These are phyloP conservation scores for Tetrastigma voinierianum DNA, from an alignment of 164 flowering plant species.

Conservation along the genomic window DNA sequence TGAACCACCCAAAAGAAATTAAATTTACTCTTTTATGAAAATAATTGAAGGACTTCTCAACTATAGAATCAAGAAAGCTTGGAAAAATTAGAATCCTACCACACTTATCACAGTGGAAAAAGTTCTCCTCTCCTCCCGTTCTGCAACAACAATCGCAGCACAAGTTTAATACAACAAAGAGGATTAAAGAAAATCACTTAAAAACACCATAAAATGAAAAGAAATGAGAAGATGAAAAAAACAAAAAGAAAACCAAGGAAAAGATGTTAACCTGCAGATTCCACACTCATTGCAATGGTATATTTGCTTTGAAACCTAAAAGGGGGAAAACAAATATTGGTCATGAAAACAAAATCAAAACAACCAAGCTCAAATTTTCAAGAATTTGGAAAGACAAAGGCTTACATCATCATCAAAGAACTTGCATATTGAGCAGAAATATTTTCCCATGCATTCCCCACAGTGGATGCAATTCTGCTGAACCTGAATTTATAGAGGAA, in stretches of 20 bases:
- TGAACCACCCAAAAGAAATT: not conserved
- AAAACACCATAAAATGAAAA: not conserved
- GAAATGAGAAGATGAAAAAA: too few relatives aligned
- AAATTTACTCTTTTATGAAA: not conserved
- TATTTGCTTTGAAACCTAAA: conserved; percentile 75
- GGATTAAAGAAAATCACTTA: not conserved
- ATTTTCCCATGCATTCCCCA: conserved; percentile 86
- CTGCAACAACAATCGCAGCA: not conserved
- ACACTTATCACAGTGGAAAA: conserved; percentile 77
- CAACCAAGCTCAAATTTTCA: not conserved
- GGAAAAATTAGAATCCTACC: conserved; percentile 35
- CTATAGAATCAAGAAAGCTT: not conserved
- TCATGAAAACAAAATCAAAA: not conserved
- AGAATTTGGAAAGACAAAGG: not conserved
- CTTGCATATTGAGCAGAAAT: conserved; percentile 77
- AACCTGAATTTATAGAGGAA: conserved; percentile 43
- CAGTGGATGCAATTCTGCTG: conserved; percentile 69
- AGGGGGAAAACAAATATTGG: not conserved
- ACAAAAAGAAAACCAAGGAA: too few relatives aligned
- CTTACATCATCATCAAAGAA: conserved; percentile 89
- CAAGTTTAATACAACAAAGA: not conserved
- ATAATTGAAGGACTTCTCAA: not conserved
- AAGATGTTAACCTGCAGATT: conserved; percentile 58
- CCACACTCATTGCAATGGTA: conserved; percentile 93
- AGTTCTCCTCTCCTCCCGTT: conserved; percentile 79